These are phyloP conservation scores for Leucocoprinus leucothites DNA, from an alignment of 768 basidiomycete species.

Conservation along the genomic window DNA sequence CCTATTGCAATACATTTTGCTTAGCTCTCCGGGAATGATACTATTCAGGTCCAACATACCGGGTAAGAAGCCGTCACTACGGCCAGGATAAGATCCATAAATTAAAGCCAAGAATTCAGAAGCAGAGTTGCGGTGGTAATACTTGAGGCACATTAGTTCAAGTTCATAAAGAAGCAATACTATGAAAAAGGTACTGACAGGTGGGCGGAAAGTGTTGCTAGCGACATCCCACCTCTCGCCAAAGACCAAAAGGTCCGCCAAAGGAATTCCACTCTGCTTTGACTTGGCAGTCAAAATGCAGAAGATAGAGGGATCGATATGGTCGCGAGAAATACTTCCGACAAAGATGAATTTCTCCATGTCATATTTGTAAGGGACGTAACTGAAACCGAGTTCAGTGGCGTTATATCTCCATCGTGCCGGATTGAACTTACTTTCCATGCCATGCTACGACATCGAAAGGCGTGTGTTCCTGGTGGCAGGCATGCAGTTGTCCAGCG, in stretches of 20 bases:
- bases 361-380: slow-evolving; percentile 66
- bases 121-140: slow-evolving; percentile 61
- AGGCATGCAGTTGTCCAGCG: slow-evolving; percentile 49
- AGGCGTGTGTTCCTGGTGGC: slow-evolving; percentile 60
- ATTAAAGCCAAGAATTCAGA: slow-evolving; percentile 66
- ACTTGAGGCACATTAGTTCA: slow-evolving; percentile 28
- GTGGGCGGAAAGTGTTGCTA: slow-evolving; percentile 54
- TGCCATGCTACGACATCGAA: slow-evolving; percentile 75
- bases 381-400: slow-evolving; percentile 30
- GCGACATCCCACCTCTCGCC: slow-evolving; percentile 65
- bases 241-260: slow-evolving; percentile 66
- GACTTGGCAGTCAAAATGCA: slow-evolving; percentile 67
- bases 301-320: slow-evolving; percentile 69
- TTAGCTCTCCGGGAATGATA: background rate
- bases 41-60: slow-evolving; percentile 25
- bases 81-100: slow-evolving; percentile 61
- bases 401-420: background rate
- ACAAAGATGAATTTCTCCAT: slow-evolving; percentile 62
- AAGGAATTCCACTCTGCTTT: slow-evolving; percentile 52
- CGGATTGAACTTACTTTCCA: slow-evolving; percentile 46
- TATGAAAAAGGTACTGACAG: slow-evolving; percentile 32
- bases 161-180: background rate
- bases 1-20: slow-evolving; percentile 17
- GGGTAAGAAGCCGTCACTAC: slow-evolving; percentile 59
- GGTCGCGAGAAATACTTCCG: slow-evolving; percentile 64